These are phyloP conservation scores for Persicaria maculosa DNA, from an alignment of 148 eudicot species.

Conservation along the genomic window DNA sequence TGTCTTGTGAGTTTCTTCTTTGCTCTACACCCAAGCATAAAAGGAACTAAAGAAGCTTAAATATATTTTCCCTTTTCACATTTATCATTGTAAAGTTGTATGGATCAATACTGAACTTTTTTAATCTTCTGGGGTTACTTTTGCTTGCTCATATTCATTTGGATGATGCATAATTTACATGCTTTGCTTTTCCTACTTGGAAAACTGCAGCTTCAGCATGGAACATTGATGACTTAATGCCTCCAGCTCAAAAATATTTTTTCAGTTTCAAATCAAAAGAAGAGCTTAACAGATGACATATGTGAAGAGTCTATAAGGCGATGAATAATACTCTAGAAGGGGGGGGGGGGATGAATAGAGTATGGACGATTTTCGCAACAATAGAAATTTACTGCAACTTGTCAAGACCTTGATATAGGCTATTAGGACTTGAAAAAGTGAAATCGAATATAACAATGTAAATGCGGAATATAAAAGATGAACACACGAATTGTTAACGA, in stretches of 20 bases:
- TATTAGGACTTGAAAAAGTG: no score
- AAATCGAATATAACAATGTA: no score
- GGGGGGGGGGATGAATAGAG: no score
- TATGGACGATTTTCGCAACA: no score
- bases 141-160: not conserved
- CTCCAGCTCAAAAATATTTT: constrained; percentile 66
- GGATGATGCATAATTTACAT: not conserved
- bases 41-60: not conserved
- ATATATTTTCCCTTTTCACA: not conserved
- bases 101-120: not conserved
- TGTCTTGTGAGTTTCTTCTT: not conserved
- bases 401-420: no score
- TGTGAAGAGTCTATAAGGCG: no score
- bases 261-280: constrained; percentile 73
- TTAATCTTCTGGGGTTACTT: not conserved
- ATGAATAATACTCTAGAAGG: no score
- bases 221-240: constrained; percentile 79
- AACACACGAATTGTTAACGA: no score
- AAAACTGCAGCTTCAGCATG: constrained; percentile 67
- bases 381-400: no score
- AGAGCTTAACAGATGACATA: constrained; percentile 87
- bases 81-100: not conserved
- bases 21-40: not conserved
- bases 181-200: not conserved
- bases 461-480: no score